phyloP scores from a whole-genome alignment of 2,329 filamentous ascomycete genomes.

The Nemania abortiva region DNA sequence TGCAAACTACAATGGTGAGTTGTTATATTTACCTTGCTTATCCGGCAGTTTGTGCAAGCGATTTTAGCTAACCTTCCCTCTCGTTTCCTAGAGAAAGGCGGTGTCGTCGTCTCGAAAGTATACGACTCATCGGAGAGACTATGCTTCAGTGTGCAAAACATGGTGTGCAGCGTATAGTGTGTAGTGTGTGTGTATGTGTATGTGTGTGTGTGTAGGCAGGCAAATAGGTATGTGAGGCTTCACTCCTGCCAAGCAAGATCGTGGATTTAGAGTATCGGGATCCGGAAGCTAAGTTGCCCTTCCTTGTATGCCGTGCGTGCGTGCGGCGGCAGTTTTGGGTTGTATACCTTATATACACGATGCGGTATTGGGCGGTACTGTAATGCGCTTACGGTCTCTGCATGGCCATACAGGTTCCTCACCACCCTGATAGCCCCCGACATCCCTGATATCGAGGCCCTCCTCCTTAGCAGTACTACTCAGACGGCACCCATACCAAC shows the following conservation, averaged over 20 bases:
- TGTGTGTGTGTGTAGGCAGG: not conserved
- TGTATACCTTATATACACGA: conserved; percentile 32
- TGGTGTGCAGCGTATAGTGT: conserved; percentile 7
- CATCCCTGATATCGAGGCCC: not conserved
- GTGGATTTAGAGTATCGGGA: conserved; percentile 28
- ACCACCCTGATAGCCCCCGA: conserved; percentile 6
- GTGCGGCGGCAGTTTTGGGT: conserved; percentile 28
- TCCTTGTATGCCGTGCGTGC: conserved; percentile 31
- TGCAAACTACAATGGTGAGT: not conserved
- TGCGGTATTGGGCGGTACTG: not conserved
- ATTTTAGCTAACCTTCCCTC: conserved; percentile 40
- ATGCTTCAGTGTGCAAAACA: conserved; percentile 41
- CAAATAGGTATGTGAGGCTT: not conserved
- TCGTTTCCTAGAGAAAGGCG: conserved; percentile 39
- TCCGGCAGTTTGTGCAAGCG: conserved; percentile 40
- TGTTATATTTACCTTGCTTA: conserved; percentile 37
- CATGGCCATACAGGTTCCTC: conserved; percentile 23
- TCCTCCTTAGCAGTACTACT: not conserved
- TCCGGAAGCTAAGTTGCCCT: conserved; percentile 26
- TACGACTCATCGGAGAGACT: conserved; percentile 39
- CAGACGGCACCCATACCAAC: not conserved
- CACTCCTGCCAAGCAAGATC: conserved; percentile 22
- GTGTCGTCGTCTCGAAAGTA: conserved; percentile 39
- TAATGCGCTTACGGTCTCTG: conserved; percentile 18
- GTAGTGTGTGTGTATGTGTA: not conserved